Evolutionary conservation across 2,329 filamentous ascomycete genomes (phyloP).

Genomic region (Aspergillus fijiensis): DNA sequence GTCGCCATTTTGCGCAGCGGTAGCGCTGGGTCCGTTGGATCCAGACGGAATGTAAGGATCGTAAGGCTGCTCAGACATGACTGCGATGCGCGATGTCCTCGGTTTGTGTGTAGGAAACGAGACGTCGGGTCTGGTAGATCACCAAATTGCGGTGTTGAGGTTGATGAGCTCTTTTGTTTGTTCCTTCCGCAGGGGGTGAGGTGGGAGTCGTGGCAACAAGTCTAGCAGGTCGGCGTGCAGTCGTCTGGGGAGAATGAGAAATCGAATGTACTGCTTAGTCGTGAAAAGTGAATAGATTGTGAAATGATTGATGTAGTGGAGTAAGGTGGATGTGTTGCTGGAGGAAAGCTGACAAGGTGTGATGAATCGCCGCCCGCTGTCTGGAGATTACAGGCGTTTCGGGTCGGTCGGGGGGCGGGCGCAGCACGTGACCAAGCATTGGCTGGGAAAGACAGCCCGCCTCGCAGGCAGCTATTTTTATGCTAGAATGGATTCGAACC

Average conservation of each 20-base stretch:
- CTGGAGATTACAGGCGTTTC: constrained; percentile 27
- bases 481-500: constrained; percentile 1
- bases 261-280: neutral
- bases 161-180: constrained; percentile 15
- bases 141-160: constrained; percentile 18
- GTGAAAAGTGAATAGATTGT: constrained; percentile 6
- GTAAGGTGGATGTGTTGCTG: constrained; percentile 11
- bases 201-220: constrained; percentile 8
- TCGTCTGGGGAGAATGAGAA: constrained; percentile 1
- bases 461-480: constrained; percentile 21
- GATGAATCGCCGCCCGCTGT: constrained; percentile 25
- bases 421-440: constrained; percentile 22
- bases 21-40: constrained; percentile 49
- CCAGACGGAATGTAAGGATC: constrained; percentile 84
- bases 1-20: constrained; percentile 56
- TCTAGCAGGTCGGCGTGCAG: neutral
- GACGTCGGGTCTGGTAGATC: constrained; percentile 19
- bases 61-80: constrained; percentile 68
- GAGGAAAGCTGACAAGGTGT: constrained; percentile 27
- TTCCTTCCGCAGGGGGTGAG: constrained; percentile 12
- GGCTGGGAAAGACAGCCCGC: constrained; percentile 14
- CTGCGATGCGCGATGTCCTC: constrained; percentile 23
- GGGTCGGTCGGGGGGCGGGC: constrained; percentile 24
- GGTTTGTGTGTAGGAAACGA: constrained; percentile 5
- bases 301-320: constrained; percentile 5